Base-by-base conservation (phyloP, 1,284 basidiomycete species). In the Acaromyces ingoldii region DNA sequence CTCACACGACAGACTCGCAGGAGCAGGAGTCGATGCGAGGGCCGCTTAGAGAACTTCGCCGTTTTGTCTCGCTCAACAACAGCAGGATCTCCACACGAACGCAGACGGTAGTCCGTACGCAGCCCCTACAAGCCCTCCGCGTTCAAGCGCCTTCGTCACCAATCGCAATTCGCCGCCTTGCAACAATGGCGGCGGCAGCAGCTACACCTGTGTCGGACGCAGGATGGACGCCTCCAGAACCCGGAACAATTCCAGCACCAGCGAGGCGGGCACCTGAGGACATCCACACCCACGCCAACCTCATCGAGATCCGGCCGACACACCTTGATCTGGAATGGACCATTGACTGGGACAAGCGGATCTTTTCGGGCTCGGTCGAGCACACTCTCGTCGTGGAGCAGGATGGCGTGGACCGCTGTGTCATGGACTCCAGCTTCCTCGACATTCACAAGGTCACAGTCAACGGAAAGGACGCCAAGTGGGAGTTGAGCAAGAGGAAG, bases 351-450 rank as follows among this genome's bases (percentile, higher is more conserved):
- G 72, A 81, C 1, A 72, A 78, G 7, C 78, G 84, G 67, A 77
- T 82, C 53, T 82, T 97, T 63, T 77, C 77, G n/a, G 92, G 92
- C 1, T 81, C 81, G 24, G 89, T 83, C 15, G 82, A 80, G 0
- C 87, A 91, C 75, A 80, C 79, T 21, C 75, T 95, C 41, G 74
- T 78, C 31, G 81, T 85, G 25, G 79, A 81, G 49, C 78, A 81
- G 58, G 80, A 84, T 56, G 81, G 78, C n/a, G 82, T 88, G 15
- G 75, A 81, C 21, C 78, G 85, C 73, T 83, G 88, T 36, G 78
- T 88, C 80, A 82, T 96, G 52, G 92, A 96, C 76, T 86, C 88
- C 0, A 81, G 80, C 28, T 85, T 85, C 69, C 80, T 97, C 42
- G 80, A 83, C 48, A 81, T 97, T 49, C 74, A 78, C 31, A 70